Evolutionary conservation across 2,329 filamentous ascomycete species (phyloP).

Genomic region (Calonectria crousiana): DNA sequence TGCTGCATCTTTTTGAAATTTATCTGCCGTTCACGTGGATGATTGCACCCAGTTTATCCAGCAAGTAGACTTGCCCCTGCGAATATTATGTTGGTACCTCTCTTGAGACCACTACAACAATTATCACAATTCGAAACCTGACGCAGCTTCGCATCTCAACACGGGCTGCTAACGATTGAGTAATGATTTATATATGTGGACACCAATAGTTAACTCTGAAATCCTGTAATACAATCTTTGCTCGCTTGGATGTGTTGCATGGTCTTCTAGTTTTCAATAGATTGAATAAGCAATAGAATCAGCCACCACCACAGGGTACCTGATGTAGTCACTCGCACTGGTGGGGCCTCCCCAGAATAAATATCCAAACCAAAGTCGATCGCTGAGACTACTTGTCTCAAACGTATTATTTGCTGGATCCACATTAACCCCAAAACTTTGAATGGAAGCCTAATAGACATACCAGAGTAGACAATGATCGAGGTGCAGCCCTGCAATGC

Average conservation of each 20-base stretch:
- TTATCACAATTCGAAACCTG: background rate
- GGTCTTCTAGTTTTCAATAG: background rate
- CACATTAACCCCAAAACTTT: background rate
- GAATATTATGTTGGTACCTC: background rate
- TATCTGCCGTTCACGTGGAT: background rate
- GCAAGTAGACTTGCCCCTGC: background rate
- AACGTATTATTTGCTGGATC: background rate
- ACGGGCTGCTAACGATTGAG: background rate
- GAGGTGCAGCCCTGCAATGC: background rate
- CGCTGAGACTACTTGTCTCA: background rate
- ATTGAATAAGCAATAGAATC: background rate
- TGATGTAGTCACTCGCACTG: background rate
- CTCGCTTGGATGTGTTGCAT: background rate
- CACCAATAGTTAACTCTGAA: background rate
- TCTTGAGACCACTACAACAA: background rate
- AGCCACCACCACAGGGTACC: background rate
- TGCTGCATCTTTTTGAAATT: background rate
- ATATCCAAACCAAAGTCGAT: background rate
- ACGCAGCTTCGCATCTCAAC: background rate
- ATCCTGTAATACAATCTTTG: background rate
- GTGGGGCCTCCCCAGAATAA: background rate
- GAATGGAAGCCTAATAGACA: background rate
- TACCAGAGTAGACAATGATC: background rate
- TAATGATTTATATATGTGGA: background rate
- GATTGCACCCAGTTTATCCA: background rate